phyloP scores from a whole-genome alignment of 345 rosid genomes.

The Capsella bursapastoris region DNA sequence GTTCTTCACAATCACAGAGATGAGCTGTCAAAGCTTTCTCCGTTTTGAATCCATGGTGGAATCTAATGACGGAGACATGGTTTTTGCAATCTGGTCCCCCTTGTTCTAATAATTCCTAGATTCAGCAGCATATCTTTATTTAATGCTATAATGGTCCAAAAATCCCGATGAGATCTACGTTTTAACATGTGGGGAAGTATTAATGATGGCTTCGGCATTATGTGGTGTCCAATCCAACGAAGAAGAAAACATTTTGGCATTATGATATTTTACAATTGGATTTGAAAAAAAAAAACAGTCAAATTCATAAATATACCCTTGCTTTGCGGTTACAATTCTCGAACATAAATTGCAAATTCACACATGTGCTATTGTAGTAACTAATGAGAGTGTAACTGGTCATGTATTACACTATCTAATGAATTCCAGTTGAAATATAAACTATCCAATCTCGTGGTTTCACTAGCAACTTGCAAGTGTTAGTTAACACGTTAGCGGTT shows the following conservation, averaged over 20 bases:
- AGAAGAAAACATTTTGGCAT: too few species aligned
- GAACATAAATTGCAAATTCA: too few species aligned
- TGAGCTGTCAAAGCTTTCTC: constrained; percentile 46
- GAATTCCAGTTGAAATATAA: not conserved
- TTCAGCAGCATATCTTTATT: not conserved
- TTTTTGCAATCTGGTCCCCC: constrained; percentile 38
- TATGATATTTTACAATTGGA: not conserved
- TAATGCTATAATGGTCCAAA: not conserved
- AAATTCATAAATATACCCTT: not conserved
- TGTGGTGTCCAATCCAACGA: not conserved
- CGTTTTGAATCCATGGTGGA: constrained; percentile 38
- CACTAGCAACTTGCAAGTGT: not conserved
- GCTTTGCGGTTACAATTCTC: not conserved
- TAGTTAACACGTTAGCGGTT: not conserved
- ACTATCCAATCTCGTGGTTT: too few species aligned
- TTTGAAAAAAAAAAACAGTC: not conserved
- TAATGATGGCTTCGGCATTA: not conserved
- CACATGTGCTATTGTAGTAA: too few species aligned
- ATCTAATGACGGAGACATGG: constrained; percentile 23
- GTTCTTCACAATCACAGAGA: constrained; percentile 38
- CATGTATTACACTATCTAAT: not conserved
- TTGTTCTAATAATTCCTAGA: not conserved
- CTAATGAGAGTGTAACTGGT: not conserved
- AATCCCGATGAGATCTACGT: not conserved
- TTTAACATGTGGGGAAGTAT: not conserved